phyloP scores from a whole-genome alignment of 164 flowering plant genomes.

The Liriodendron chinense region DNA sequence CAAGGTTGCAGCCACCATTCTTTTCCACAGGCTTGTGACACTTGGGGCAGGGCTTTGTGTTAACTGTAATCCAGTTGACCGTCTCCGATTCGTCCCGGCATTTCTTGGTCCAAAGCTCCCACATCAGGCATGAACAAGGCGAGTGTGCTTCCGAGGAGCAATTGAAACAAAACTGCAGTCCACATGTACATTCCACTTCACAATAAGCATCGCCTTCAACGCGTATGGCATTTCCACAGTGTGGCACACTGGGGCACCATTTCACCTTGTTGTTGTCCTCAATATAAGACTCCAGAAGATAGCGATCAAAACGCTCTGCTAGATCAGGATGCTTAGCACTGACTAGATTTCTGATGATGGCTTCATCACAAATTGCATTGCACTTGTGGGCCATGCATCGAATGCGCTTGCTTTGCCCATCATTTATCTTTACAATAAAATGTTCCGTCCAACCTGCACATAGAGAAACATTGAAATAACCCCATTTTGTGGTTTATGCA shows the following conservation, averaged over 20 bases:
- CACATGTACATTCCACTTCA: conserved; percentile 88
- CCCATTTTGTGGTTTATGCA: background rate
- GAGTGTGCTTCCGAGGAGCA: conserved; percentile 82
- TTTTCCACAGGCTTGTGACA: conserved; percentile 88
- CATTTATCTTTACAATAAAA: conserved; percentile 79
- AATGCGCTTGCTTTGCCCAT: conserved; percentile 82
- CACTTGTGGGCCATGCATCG: conserved; percentile 91
- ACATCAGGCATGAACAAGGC: conserved; percentile 91
- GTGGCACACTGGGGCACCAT: conserved; percentile 97
- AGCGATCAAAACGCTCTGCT: conserved; percentile 78
- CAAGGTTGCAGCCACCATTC: conserved; percentile 87
- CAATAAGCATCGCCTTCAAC: conserved; percentile 63
- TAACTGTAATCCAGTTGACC: conserved; percentile 75
- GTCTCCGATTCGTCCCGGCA: conserved; percentile 83
- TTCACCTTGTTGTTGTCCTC: conserved; percentile 83
- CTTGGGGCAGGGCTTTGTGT: conserved; percentile 87
- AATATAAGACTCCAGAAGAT: conserved; percentile 81
- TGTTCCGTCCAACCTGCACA: conserved; percentile 65
- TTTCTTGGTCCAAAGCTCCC: conserved; percentile 86
- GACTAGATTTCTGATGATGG: conserved; percentile 56
- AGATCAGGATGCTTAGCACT: conserved; percentile 53
- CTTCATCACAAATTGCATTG: conserved; percentile 82
- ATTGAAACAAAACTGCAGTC: conserved; percentile 78
- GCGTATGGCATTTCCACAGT: conserved; percentile 94
- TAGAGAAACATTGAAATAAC: background rate